Evolutionary conservation across 177 flowering plant genomes (phyloP), one percentile per base, ranked within the genome.

Genomic region (Telopea speciosissima): DNA sequence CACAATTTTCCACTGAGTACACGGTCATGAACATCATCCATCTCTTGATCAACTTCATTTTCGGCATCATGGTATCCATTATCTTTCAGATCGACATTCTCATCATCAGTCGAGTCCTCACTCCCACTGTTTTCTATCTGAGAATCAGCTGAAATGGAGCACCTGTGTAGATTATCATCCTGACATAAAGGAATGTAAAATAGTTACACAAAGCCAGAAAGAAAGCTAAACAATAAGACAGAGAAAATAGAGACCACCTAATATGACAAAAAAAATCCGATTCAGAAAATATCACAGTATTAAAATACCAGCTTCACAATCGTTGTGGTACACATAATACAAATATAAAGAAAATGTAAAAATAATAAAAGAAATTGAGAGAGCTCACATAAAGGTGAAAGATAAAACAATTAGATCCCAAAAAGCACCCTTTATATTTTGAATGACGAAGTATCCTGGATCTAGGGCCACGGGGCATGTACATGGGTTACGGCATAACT

Each of bases 61-160:
- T 93, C 87, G 67, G 89, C 90, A 84, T 89, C 93, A 82, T 89
- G 97, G 78, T 87, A 93, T 44, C 94, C 97, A 86, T 87, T 85
- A 22, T 84, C 87, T 78, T 88, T 91, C 56, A 82, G 28, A 76
- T 83, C 88, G 54, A 85, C 49, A 79, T 85, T 84, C 61, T 89
- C 97, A 65, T 91, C 96, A 82, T 93, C 97, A 58, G 85, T 79
- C 54, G 97, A 86, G 69, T 87, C 97, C 63, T 93, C 98, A 80
- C 85, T 89, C 31, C 83, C 93, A 81, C 97, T 89, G 68, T 88
- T 89, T 68, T 81, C 92, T 75, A 90, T 84, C 62, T 79, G 89
- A 76, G 95, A 96, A 81, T 87, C 97, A 33, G 90, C 90, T 66
- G 98, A 96, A 65, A 90, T 83, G 8, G 95, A 96, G 80, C 92